phyloP scores from a whole-genome alignment of 495 filamentous ascomycete species.

The Trichodelitschia bisporula region DNA sequence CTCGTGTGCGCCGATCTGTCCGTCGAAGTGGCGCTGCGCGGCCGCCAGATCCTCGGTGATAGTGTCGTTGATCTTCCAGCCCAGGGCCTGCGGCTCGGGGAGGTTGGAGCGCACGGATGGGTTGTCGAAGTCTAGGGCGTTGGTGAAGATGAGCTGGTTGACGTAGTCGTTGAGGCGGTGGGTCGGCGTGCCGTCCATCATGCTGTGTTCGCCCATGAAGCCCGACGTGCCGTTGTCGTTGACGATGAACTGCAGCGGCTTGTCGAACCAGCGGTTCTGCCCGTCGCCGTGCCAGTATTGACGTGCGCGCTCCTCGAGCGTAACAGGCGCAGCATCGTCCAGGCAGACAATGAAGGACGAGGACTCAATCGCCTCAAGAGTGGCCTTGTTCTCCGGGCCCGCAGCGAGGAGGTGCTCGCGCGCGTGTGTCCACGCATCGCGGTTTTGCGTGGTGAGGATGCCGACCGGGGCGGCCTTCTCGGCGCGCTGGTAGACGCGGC shows the following conservation, averaged over 20 bases:
- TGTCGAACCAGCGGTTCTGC: slow-evolving; percentile 92
- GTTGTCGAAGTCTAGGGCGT: slow-evolving; percentile 69
- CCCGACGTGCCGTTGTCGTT: slow-evolving; percentile 96
- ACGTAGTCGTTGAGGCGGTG: slow-evolving; percentile 88
- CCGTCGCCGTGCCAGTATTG: slow-evolving; percentile 98
- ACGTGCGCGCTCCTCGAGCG: slow-evolving; percentile 81
- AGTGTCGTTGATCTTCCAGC: slow-evolving; percentile 50
- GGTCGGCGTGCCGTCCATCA: slow-evolving; percentile 99
- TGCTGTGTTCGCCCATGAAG: slow-evolving; percentile 96
- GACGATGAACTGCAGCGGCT: slow-evolving; percentile 91
- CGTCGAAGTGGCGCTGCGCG: slow-evolving; percentile 49
- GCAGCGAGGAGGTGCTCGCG: slow-evolving; percentile 52
- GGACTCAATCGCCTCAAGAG: slow-evolving; percentile 65
- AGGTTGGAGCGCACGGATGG: slow-evolving; percentile 55
- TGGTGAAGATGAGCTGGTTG: slow-evolving; percentile 69
- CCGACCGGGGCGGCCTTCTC: slow-evolving; percentile 51
- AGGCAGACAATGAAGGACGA: slow-evolving; percentile 83
- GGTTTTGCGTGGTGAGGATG: slow-evolving; percentile 70
- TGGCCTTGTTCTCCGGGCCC: slow-evolving; percentile 46
- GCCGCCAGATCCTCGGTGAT: slow-evolving; percentile 49
- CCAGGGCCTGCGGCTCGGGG: slow-evolving; percentile 51
- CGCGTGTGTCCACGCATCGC: slow-evolving; percentile 77
- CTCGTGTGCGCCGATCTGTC: slow-evolving; percentile 68
- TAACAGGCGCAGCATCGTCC: slow-evolving; percentile 79
- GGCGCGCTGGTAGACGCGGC: slow-evolving; percentile 57